These are phyloP conservation scores for Canna indica DNA, from an alignment of 176 grass and related monocot genomes.

Conservation along the genomic window DNA sequence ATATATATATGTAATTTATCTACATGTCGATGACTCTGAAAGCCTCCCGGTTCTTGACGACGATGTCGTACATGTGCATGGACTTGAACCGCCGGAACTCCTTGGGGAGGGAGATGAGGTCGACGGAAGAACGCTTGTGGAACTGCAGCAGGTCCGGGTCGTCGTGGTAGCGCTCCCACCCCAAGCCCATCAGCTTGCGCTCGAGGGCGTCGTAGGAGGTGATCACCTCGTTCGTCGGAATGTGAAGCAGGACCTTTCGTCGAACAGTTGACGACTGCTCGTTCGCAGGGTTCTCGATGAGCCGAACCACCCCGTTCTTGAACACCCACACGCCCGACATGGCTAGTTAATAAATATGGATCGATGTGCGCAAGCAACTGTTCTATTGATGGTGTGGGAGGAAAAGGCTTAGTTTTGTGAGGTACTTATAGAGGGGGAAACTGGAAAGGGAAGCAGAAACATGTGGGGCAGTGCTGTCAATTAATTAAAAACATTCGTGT, in stretches of 20 bases:
- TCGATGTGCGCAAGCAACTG: neutral
- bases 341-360: neutral
- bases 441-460: too few relatives aligned
- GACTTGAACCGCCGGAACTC: slow-evolving; percentile 60
- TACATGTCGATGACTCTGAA: slow-evolving; percentile 76
- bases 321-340: slow-evolving; percentile 98
- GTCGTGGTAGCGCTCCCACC: slow-evolving; percentile 78
- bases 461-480: neutral
- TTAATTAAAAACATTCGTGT: too few relatives aligned
- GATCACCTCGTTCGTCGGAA: slow-evolving; percentile 55
- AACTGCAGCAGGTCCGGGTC: slow-evolving; percentile 40
- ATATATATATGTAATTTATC: neutral
- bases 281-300: slow-evolving; percentile 57
- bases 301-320: slow-evolving; percentile 67
- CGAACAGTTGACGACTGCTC: slow-evolving; percentile 14
- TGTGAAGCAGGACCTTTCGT: slow-evolving; percentile 67
- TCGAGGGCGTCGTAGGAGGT: slow-evolving; percentile 57
- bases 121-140: slow-evolving; percentile 73
- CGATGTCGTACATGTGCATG: slow-evolving; percentile 95
- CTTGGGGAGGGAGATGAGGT: slow-evolving; percentile 90
- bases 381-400: neutral
- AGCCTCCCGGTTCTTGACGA: slow-evolving; percentile 74
- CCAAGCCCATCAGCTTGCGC: slow-evolving; percentile 48
- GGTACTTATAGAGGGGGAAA: neutral
- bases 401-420: neutral